A percentile compares a stretch with the other conserved stretches of the same genome.
Evolutionary conservation across 1,284 basidiomycete species (phyloP).

Genomic region (Heterobasidion irregulare): DNA sequence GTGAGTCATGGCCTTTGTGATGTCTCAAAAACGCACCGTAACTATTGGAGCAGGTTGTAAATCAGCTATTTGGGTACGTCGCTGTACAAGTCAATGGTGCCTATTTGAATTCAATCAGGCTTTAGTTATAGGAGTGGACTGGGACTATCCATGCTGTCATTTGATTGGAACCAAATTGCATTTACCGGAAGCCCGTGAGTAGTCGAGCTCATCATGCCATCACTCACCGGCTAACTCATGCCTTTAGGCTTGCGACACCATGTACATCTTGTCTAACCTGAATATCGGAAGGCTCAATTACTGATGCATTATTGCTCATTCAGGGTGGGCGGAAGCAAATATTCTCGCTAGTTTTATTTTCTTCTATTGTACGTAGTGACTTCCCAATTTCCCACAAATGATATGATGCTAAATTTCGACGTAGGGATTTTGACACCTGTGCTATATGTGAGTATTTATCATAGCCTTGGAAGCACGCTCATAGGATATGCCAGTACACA

Average conservation of each 20-base stretch:
- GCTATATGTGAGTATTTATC: slow-evolving; percentile 6
- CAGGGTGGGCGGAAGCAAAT: slow-evolving; percentile 13
- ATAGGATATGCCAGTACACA: slow-evolving; percentile 52
- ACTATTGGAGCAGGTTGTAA: slow-evolving; percentile 27
- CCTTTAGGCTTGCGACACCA: not conserved
- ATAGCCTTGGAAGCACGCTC: slow-evolving; percentile 32
- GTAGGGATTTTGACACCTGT: slow-evolving; percentile 7
- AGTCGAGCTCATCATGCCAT: slow-evolving; percentile 11
- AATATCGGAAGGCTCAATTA: too few species aligned
- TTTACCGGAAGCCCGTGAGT: slow-evolving; percentile 38
- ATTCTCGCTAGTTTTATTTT: slow-evolving; percentile 5
- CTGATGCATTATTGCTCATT: not conserved
- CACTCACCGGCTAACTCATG: not conserved
- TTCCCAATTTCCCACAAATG: not conserved
- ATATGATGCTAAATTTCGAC: not conserved
- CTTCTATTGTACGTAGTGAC: slow-evolving; percentile 3
- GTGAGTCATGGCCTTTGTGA: not conserved
- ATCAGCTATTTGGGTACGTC: slow-evolving; percentile 66
- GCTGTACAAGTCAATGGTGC: not conserved
- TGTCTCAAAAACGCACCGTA: not conserved
- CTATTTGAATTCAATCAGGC: not conserved
- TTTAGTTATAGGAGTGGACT: slow-evolving; percentile 54
- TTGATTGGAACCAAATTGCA: slow-evolving; percentile 48
- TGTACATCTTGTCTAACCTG: not conserved
- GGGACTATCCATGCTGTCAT: slow-evolving; percentile 57